These are phyloP conservation scores for Clavispora asparagi DNA, from an alignment of 805 yeast species.

Conservation along the genomic window DNA sequence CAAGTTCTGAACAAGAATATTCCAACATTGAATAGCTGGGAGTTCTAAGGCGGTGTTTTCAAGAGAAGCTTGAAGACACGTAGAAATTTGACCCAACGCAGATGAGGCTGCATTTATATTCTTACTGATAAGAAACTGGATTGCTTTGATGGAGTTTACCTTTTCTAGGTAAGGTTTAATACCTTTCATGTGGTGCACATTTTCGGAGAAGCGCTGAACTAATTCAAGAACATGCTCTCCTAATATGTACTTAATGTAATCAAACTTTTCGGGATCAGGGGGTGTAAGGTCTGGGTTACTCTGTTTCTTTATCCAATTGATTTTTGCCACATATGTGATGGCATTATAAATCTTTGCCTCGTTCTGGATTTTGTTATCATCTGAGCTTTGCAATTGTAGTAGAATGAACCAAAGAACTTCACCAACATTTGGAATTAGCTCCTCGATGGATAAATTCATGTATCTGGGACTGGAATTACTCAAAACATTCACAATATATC, in stretches of 20 bases:
- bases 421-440: constrained; percentile 33
- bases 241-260: constrained; percentile 27
- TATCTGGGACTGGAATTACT: constrained; percentile 49
- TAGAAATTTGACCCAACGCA: constrained; percentile 78
- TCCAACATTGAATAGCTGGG: constrained; percentile 66
- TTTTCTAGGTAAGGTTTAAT: constrained; percentile 69
- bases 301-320: constrained; percentile 15
- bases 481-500: constrained; percentile 48
- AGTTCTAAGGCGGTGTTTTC: constrained; percentile 56
- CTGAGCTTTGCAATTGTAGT: constrained; percentile 27
- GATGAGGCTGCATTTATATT: constrained; percentile 48
- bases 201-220: constrained; percentile 73
- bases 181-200: constrained; percentile 69
- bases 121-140: constrained; percentile 57
- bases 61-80: constrained; percentile 77
- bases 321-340: constrained; percentile 34
- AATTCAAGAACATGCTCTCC: constrained; percentile 65
- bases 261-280: constrained; percentile 14
- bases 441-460: constrained; percentile 25
- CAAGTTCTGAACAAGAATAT: constrained; percentile 51
- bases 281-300: not conserved
- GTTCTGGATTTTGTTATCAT: constrained; percentile 24
- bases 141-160: constrained; percentile 65
- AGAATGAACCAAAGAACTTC: constrained; percentile 34
- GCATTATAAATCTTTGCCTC: constrained; percentile 37